A percentile compares a stretch with the other conserved stretches of the same genome.
phyloP scores from a whole-genome alignment of 306 rosid genomes.

The Urtica urens region DNA sequence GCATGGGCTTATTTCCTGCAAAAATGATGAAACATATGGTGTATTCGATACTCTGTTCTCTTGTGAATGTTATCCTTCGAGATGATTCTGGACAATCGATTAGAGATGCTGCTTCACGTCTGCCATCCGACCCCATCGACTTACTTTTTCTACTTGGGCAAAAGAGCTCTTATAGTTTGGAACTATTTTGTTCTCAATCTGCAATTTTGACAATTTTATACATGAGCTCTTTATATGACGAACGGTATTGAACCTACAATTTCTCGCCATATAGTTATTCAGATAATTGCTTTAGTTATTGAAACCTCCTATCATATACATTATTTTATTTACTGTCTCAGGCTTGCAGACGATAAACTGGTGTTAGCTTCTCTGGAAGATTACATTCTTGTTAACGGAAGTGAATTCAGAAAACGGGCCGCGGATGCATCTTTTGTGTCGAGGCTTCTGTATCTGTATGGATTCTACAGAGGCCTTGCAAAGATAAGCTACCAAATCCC shows the following conservation, averaged over 20 bases:
- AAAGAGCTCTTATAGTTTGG: conserved; percentile 40
- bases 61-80: conserved; percentile 58
- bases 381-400: conserved; percentile 51
- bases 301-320: conserved; percentile 7
- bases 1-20: conserved; percentile 70
- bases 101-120: conserved; percentile 41
- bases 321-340: conserved; percentile 27
- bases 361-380: conserved; percentile 77
- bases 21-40: conserved; percentile 61
- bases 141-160: conserved; percentile 74
- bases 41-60: conserved; percentile 61
- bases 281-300: neutral
- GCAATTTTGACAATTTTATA: conserved; percentile 60
- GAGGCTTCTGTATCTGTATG: conserved; percentile 59
- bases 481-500: conserved; percentile 42
- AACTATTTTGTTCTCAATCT: conserved; percentile 61
- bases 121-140: conserved; percentile 80
- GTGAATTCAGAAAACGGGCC: conserved; percentile 25
- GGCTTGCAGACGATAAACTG: conserved; percentile 83
- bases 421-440: conserved; percentile 32
- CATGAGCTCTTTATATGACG: conserved; percentile 65
- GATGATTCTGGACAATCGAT: conserved; percentile 63
- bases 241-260: conserved; percentile 41
- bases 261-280: neutral
- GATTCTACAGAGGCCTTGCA: conserved; percentile 59